Evolutionary conservation across 2,329 filamentous ascomycete species (phyloP), one percentile per base, ranked within the genome.

Genomic region (Claviceps spartinae): DNA sequence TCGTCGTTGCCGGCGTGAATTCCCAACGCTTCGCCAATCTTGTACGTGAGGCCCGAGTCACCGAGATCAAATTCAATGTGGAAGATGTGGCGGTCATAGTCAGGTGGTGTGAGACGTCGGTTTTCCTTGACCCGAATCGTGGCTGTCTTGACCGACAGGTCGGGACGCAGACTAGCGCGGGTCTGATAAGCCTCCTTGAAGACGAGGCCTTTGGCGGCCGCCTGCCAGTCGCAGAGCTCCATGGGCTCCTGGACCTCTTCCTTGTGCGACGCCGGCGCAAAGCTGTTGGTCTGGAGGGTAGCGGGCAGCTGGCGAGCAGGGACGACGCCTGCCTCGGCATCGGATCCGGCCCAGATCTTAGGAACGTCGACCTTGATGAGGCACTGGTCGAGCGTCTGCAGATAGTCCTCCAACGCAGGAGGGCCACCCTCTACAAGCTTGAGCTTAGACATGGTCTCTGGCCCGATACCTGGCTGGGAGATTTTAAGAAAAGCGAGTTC

Each of bases 61-160:
- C 91, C 91, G 24, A 98, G 81, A 64, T 97, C 93, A 63, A 98
- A 98, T 71, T 98, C 93, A 56, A 98, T 97, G 73, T 98, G 93
- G 84, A 98, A 98, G 69, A 98, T 97, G 77, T 98, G 96, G 61
- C 93, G 88, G 69, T 97, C 90, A 65, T 98, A 98, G 36, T 83
- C 85, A 24, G 70, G 62, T 3, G 93, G 93, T 0, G 93, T 98
- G 52, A 98, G 79, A 57, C 93, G 83, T 56, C 93, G 87, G 72
- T 95, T 96, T 74, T 97, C 93, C 74, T 94, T 88, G 68, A 98
- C 90, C 51, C 82, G 85, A 51, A 96, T 85, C 43, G 88, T 87
- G 62, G 79, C 83, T 2, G 91, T 97, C 78, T 91, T 89, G 63
- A 88, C 82, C 9, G 85, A 72, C 51, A 95, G 74, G 62, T 98